phyloP scores from a whole-genome alignment of 108 stramenopile species.

The Asterionellopsis glacialis region DNA sequence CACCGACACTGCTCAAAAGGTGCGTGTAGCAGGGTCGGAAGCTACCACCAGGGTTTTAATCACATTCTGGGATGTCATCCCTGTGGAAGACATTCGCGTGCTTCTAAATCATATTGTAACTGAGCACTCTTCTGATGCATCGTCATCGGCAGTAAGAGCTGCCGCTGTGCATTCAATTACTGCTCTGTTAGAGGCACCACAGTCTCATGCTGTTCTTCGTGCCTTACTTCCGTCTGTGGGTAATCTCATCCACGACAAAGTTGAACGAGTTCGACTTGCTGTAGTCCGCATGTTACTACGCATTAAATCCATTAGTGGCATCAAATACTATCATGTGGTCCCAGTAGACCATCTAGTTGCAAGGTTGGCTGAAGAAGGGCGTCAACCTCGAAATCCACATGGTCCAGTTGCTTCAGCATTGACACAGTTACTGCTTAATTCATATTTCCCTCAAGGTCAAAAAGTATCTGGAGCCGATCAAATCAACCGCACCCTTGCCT shows the following conservation, averaged over 20 bases:
- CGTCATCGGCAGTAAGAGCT: slow-evolving; percentile 76
- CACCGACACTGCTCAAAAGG: slow-evolving; percentile 63
- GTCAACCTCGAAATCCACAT: slow-evolving; percentile 26
- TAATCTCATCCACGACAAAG: slow-evolving; percentile 89
- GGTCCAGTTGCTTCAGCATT: slow-evolving; percentile 65
- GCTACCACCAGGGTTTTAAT: slow-evolving; percentile 70
- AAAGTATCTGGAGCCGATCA: slow-evolving; percentile 64
- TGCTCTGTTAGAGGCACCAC: slow-evolving; percentile 58
- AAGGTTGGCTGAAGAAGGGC: slow-evolving; percentile 67
- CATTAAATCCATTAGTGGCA: slow-evolving; percentile 68
- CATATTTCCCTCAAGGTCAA: slow-evolving; percentile 83
- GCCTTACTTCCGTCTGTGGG: slow-evolving; percentile 79
- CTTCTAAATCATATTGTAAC: slow-evolving; percentile 71
- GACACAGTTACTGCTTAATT: slow-evolving; percentile 77
- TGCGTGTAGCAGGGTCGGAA: slow-evolving; percentile 80
- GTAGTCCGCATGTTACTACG: slow-evolving; percentile 77
- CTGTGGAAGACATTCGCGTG: slow-evolving; percentile 62
- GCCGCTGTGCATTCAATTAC: slow-evolving; percentile 74
- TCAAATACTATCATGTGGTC: slow-evolving; percentile 94
- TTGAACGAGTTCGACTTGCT: slow-evolving; percentile 81
- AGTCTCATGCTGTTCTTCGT: slow-evolving; percentile 83
- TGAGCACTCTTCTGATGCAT: slow-evolving; percentile 80
- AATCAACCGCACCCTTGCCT: slow-evolving; percentile 68
- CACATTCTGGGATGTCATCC: slow-evolving; percentile 86
- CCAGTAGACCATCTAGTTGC: slow-evolving; percentile 79